These are phyloP conservation scores for Penicillium tannophilum DNA, from an alignment of 495 filamentous ascomycete species.

Conservation along the genomic window DNA sequence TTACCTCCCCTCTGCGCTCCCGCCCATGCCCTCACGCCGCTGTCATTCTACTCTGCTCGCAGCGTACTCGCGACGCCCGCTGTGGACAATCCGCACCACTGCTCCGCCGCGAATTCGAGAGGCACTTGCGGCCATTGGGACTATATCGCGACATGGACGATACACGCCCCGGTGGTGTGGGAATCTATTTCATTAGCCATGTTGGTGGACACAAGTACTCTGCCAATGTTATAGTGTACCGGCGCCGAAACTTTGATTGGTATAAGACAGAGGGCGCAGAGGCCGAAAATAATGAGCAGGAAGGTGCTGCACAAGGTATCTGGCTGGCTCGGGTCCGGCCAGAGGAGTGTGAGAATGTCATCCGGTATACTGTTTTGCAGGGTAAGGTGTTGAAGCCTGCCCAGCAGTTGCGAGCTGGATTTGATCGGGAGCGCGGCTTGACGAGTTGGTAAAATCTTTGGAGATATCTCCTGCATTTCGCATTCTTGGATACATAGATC, in stretches of 20 bases:
- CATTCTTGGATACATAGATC: neutral
- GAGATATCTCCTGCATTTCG: neutral
- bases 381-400: slow-evolving; percentile 91
- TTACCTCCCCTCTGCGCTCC: slow-evolving; percentile 58
- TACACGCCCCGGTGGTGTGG: slow-evolving; percentile 83
- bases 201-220: slow-evolving; percentile 89
- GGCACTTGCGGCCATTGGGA: slow-evolving; percentile 81
- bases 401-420: slow-evolving; percentile 82
- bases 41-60: slow-evolving; percentile 91
- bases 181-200: slow-evolving; percentile 94
- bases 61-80: slow-evolving; percentile 88
- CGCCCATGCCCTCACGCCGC: slow-evolving; percentile 77
- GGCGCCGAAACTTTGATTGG: slow-evolving; percentile 63
- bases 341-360: slow-evolving; percentile 92
- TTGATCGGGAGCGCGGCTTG: slow-evolving; percentile 76
- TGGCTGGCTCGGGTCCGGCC: slow-evolving; percentile 90
- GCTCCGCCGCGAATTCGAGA: slow-evolving; percentile 81
- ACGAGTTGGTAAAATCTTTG: slow-evolving; percentile 73
- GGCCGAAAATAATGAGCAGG: slow-evolving; percentile 41
- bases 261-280: slow-evolving; percentile 30
- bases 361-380: slow-evolving; percentile 85
- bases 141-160: slow-evolving; percentile 87
- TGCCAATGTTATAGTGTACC: slow-evolving; percentile 90
- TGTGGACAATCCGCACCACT: slow-evolving; percentile 93
- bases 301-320: slow-evolving; percentile 81